Conservation (phyloP, 2,329 filamentous ascomycete genomes). For the Fusarium vanettenii region DNA sequence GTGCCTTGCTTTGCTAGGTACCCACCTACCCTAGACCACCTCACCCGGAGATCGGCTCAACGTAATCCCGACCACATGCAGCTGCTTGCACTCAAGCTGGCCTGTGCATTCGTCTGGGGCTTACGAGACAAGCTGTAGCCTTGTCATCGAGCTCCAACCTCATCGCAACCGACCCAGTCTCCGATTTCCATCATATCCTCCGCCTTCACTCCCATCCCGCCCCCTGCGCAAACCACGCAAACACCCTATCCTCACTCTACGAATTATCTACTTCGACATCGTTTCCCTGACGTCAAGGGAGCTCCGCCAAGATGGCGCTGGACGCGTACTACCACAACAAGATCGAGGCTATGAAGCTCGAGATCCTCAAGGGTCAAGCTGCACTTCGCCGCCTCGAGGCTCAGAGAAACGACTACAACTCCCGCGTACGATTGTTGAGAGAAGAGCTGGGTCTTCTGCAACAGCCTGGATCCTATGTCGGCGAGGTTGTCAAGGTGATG, state of each 20-base stretch:
- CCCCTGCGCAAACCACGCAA: background rate
- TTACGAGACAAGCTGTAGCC: constrained; percentile 52
- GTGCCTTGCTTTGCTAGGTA: background rate
- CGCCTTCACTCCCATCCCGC: constrained; percentile 9
- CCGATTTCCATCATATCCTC: constrained; percentile 25
- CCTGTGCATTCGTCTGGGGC: constrained; percentile 41
- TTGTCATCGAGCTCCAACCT: constrained; percentile 49
- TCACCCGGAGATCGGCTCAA: constrained; percentile 33
- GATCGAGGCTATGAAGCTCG: constrained; percentile 99
- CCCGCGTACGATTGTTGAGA: constrained; percentile 89
- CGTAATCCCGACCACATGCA: constrained; percentile 25
- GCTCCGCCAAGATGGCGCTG: constrained; percentile 83
- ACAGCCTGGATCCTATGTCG: constrained; percentile 97
- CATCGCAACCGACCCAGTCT: constrained; percentile 41
- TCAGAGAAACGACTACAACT: constrained; percentile 99
- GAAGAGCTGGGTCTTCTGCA: constrained; percentile 97
- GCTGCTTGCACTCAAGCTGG: constrained; percentile 29
- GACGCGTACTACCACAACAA: constrained; percentile 99
- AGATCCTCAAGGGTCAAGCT: constrained; percentile 99
- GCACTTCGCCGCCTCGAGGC: constrained; percentile 94
- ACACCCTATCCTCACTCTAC: background rate
- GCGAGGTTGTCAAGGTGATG: constrained; percentile 99
- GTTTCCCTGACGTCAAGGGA: constrained; percentile 38
- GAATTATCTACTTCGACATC: constrained; percentile 10
- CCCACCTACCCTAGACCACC: constrained; percentile 29